These are phyloP conservation scores for Irpex sp. DNA, from an alignment of 1,284 basidiomycete genomes.

Conservation along the genomic window DNA sequence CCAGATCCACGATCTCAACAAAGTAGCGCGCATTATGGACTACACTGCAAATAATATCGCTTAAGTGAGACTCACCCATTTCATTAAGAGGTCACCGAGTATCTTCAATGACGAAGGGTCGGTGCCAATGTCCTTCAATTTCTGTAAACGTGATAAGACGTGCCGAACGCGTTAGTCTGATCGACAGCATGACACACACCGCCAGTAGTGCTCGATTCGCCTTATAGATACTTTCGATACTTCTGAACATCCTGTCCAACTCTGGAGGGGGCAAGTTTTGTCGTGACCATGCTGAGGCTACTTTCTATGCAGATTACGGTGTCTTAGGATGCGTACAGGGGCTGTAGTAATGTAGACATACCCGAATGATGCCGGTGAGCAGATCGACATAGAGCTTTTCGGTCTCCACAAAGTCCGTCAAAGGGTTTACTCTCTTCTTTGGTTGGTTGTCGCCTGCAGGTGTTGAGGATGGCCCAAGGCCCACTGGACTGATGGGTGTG, in stretches of 20 bases:
- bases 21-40: background rate
- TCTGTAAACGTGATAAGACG: slow-evolving; percentile 43
- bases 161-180: background rate
- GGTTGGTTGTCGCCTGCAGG: slow-evolving; percentile 39
- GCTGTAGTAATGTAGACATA: slow-evolving; percentile 37
- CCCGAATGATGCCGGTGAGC: slow-evolving; percentile 87
- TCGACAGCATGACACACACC: slow-evolving; percentile 40
- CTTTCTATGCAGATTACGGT: slow-evolving; percentile 59
- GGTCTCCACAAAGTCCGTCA: slow-evolving; percentile 91
- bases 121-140: slow-evolving; percentile 91
- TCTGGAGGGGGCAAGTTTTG: slow-evolving; percentile 91
- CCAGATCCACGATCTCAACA: slow-evolving; percentile 82
- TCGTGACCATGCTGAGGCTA: slow-evolving; percentile 95
- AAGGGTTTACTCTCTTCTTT: slow-evolving; percentile 76
- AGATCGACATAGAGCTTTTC: slow-evolving; percentile 94
- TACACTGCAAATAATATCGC: background rate
- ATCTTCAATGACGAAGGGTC: slow-evolving; percentile 94
- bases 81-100: slow-evolving; percentile 93
- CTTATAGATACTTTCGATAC: slow-evolving; percentile 89
- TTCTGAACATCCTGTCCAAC: slow-evolving; percentile 92
- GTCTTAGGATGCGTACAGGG: background rate
- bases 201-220: slow-evolving; percentile 80
- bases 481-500: slow-evolving; percentile 19
- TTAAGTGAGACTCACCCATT: slow-evolving; percentile 69
- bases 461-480: slow-evolving; percentile 20